Percentiles rank a stretch among this genome's conserved stretches.
Conservation (phyloP, 2,329 filamentous ascomycete species). For the Orbilia oligospora region DNA sequence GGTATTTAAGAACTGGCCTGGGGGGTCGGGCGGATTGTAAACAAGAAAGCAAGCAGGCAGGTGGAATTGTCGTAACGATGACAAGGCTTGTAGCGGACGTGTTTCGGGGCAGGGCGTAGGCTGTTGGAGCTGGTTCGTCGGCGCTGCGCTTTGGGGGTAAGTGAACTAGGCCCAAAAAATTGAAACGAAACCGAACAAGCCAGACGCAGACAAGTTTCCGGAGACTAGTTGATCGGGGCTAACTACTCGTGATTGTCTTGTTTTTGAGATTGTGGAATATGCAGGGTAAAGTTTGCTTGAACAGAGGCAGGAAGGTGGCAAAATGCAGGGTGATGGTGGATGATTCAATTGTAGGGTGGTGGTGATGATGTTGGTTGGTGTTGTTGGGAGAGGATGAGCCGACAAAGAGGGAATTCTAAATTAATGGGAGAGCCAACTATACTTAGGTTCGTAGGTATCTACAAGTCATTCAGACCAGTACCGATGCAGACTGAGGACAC, state of each 20-base stretch:
- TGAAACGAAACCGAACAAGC: slow-evolving; percentile 34
- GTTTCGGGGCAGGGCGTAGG: slow-evolving; percentile 43
- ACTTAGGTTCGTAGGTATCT: too few species aligned
- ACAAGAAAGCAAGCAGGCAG: slow-evolving; percentile 14
- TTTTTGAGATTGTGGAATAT: background rate
- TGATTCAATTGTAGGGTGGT: background rate
- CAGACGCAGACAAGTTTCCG: slow-evolving; percentile 1
- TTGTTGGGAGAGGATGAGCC: slow-evolving; percentile 6
- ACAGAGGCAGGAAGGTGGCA: background rate
- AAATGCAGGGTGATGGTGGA: background rate
- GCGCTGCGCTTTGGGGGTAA: slow-evolving; percentile 32
- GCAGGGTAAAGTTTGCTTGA: slow-evolving; percentile 19
- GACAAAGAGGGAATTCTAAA: too few species aligned
- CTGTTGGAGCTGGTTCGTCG: slow-evolving; percentile 57
- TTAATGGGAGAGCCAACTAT: too few species aligned
- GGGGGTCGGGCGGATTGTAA: slow-evolving; percentile 16
- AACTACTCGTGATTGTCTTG: background rate
- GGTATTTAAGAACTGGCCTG: slow-evolving; percentile 16
- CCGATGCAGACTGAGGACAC: too few species aligned
- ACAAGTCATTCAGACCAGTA: too few species aligned
- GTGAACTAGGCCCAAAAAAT: slow-evolving; percentile 46
- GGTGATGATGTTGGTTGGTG: slow-evolving; percentile 1
- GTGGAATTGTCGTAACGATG: slow-evolving; percentile 27
- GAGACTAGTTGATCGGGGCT: background rate
- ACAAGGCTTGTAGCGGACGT: slow-evolving; percentile 34